Evolutionary conservation across 1,284 basidiomycete species (phyloP), one percentile per base, ranked within the genome.

Genomic region (Lignosus rhinocerotis): DNA sequence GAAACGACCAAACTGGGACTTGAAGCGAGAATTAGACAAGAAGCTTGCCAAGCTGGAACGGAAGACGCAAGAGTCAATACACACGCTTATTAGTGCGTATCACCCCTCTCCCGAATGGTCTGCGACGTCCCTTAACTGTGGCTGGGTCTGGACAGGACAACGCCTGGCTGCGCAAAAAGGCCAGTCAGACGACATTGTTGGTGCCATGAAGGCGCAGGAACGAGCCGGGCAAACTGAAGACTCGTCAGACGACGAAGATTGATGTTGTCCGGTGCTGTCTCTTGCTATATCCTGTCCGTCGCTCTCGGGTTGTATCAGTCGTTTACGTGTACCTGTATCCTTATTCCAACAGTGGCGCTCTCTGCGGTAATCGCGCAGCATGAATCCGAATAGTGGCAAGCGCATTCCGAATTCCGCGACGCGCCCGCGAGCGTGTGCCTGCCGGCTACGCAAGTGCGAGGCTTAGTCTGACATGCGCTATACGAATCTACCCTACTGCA

Each of bases 1-100:
- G 1, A 96, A 96, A 80, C 83, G 94, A 50, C 87, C 92, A 10
- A 98, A 98, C 73, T 98, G 96, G 96, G 96, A 98, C 74, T 78
- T 99, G 64, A 98, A 96, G 73, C 86, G 96, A 48, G 94, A 98
- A 70, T 87, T 96, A 75, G 92, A 94, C 56, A 93, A 91, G 76
- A 92, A 96, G 69, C 80, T 96, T 53, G 82, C 85, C 11, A 96
- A 89, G 71, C 78, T 98, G n/a, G 93, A 97, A 70, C 80, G 92
- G 61, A 87, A 87, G 73, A 97, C 94, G 1, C 92, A 96, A 66
- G 92, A 96, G 72, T 88, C 96, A 1, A 92, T 97, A 61, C 90
- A 96, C 66, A 90, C 89, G 6, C 82, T 98, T 21, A 98, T 98
- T 69, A 88, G 96, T 96, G 68, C 70, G 88, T 81, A 8, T 17